A percentile compares a stretch with the other conserved stretches of the same genome.
Evolutionary conservation across 2,329 filamentous ascomycete species (phyloP).

Genomic region (Fusarium bactridioides): DNA sequence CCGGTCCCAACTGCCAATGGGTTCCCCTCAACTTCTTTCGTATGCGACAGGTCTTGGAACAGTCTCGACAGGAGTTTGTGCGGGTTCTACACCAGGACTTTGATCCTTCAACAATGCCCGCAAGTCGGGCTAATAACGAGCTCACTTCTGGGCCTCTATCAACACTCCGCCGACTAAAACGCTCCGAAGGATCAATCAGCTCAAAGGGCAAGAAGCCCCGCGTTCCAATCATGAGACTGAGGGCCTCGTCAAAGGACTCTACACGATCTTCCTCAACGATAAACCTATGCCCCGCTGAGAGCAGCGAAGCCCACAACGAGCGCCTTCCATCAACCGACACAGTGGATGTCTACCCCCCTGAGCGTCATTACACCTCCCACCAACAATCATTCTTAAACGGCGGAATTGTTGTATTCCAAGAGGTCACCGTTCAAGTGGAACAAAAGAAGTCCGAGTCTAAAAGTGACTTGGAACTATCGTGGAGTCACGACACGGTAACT

Average conservation of each 20-base stretch:
- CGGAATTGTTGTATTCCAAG: slow-evolving; percentile 16
- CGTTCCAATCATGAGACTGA: not conserved
- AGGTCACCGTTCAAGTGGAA: slow-evolving; percentile 11
- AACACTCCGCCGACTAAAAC: not conserved
- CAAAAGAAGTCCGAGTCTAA: not conserved
- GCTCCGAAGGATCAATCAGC: not conserved
- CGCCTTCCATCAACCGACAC: not conserved
- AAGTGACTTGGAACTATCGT: not conserved
- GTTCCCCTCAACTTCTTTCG: slow-evolving; percentile 71
- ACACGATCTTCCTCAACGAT: slow-evolving; percentile 5
- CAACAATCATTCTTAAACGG: slow-evolving; percentile 9
- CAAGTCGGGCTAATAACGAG: slow-evolving; percentile 5
- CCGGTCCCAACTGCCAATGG: slow-evolving; percentile 63
- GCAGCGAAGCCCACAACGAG: not conserved
- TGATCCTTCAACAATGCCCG: slow-evolving; percentile 43
- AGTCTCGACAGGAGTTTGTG: slow-evolving; percentile 66
- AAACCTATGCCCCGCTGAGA: not conserved
- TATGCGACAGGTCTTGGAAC: slow-evolving; percentile 68
- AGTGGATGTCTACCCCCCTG: not conserved
- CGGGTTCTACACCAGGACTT: slow-evolving; percentile 68
- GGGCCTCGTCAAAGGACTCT: not conserved
- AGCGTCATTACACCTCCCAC: not conserved
- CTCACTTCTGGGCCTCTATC: slow-evolving; percentile 13
- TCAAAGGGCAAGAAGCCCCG: not conserved
- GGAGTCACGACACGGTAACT: slow-evolving; percentile 1